Conservation (phyloP, 2,329 filamentous ascomycete genomes). For the Simplicillium aogashimaense region DNA sequence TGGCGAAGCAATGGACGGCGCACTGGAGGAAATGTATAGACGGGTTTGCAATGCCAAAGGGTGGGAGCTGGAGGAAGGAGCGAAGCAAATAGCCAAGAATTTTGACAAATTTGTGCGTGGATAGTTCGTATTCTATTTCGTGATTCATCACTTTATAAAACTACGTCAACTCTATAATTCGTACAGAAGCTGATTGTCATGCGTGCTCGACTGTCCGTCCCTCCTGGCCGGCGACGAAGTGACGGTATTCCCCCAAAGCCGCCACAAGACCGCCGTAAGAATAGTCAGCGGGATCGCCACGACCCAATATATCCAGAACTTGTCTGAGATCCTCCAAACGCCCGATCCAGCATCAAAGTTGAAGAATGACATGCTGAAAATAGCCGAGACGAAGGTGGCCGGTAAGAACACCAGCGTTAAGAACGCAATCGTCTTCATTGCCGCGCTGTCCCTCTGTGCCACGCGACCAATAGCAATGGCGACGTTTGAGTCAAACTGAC, state of each 20-base stretch:
- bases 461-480: slow-evolving; percentile 28
- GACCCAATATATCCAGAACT: slow-evolving; percentile 25
- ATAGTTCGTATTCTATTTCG: too few relatives aligned
- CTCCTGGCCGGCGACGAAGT: too few relatives aligned
- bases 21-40: slow-evolving; percentile 66
- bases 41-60: slow-evolving; percentile 68
- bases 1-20: slow-evolving; percentile 68
- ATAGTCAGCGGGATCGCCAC: too few relatives aligned
- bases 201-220: too few relatives aligned
- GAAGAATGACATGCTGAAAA: slow-evolving; percentile 38
- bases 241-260: too few relatives aligned
- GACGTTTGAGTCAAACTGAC: slow-evolving; percentile 27
- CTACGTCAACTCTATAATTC: too few relatives aligned
- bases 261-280: too few relatives aligned
- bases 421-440: slow-evolving; percentile 41
- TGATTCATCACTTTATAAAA: too few relatives aligned
- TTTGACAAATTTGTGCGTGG: slow-evolving; percentile 72
- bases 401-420: slow-evolving; percentile 39
- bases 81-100: slow-evolving; percentile 58
- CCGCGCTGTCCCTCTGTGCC: slow-evolving; percentile 33
- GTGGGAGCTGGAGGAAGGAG: slow-evolving; percentile 67
- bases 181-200: too few relatives aligned
- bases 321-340: slow-evolving; percentile 16
- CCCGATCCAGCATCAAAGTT: slow-evolving; percentile 13
- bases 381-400: slow-evolving; percentile 36